phyloP scores from a whole-genome alignment of 495 filamentous ascomycete species.

The Lasiosphaeria ovina region DNA sequence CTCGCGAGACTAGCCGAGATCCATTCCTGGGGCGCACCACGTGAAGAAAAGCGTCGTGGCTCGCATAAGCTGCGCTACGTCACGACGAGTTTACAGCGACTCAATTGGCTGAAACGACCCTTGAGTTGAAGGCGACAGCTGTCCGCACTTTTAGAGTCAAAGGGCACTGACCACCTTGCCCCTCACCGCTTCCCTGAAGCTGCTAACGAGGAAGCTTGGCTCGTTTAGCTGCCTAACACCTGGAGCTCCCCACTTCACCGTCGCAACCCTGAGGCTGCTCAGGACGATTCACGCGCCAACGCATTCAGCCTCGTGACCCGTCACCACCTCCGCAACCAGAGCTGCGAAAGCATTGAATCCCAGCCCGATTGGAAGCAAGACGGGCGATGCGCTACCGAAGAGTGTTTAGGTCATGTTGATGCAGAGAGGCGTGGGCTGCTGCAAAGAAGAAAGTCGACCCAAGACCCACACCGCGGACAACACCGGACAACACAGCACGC shows the following conservation, averaged over 20 bases:
- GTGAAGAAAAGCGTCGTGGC: background rate
- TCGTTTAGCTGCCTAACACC: no score
- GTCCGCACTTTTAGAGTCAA: background rate
- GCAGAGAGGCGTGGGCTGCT: background rate
- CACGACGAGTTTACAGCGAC: background rate
- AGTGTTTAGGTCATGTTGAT: background rate
- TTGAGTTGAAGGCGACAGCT: background rate
- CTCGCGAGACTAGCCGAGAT: background rate
- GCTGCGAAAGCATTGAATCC: background rate
- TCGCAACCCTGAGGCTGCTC: no score
- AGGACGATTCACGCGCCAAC: background rate
- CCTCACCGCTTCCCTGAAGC: no score
- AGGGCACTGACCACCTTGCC: background rate
- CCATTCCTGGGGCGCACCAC: background rate
- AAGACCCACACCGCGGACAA: background rate
- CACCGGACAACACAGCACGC: no score
- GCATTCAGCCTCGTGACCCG: background rate
- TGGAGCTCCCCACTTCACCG: no score
- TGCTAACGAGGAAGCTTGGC: no score
- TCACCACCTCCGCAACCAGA: background rate
- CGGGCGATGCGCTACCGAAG: background rate
- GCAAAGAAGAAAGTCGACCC: background rate
- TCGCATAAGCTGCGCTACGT: conserved; percentile 13
- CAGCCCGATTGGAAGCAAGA: background rate
- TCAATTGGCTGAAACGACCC: no score